phyloP scores from a whole-genome alignment of 2,329 filamentous ascomycete genomes.

The Phaeomoniella chlamydospora region DNA sequence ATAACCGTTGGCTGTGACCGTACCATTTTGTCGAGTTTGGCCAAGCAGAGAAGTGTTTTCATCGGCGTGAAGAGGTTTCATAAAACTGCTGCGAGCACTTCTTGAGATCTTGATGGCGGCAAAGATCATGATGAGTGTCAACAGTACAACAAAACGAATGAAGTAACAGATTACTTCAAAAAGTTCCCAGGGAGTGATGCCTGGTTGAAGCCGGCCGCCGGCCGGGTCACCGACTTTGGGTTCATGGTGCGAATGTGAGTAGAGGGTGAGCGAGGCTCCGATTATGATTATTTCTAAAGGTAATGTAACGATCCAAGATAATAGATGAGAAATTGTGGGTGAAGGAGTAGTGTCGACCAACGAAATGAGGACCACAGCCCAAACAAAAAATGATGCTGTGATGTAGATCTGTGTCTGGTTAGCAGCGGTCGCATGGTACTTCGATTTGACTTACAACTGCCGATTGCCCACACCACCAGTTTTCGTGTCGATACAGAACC shows the following conservation, averaged over 20 bases:
- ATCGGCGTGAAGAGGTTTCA: constrained; percentile 21
- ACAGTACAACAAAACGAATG: constrained; percentile 52
- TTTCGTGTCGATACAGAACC: constrained; percentile 46
- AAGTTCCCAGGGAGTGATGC: constrained; percentile 26
- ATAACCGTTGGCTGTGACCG: constrained; percentile 33
- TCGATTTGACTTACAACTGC: constrained; percentile 46
- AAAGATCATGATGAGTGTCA: constrained; percentile 48
- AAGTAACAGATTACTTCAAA: constrained; percentile 40
- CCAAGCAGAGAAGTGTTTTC: constrained; percentile 27
- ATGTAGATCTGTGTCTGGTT: constrained; percentile 56
- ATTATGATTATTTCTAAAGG: constrained; percentile 60
- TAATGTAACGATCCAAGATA: constrained; percentile 64
- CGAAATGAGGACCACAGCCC: constrained; percentile 72
- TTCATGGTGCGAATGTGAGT: constrained; percentile 53
- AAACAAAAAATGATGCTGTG: constrained; percentile 72
- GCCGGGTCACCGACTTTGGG: constrained; percentile 35
- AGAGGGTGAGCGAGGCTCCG: constrained; percentile 51
- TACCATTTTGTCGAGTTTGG: constrained; percentile 24
- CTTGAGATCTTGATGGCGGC: constrained; percentile 33
- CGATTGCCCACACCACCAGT: constrained; percentile 73
- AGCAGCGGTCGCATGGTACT: constrained; percentile 5
- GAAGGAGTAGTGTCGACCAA: constrained; percentile 71
- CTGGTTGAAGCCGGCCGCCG: constrained; percentile 24
- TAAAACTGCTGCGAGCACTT: constrained; percentile 19
- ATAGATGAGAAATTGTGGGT: constrained; percentile 64